Conservation (phyloP, 2,329 filamentous ascomycete species). For the Ophiocordyceps camponoti-leonardi region DNA sequence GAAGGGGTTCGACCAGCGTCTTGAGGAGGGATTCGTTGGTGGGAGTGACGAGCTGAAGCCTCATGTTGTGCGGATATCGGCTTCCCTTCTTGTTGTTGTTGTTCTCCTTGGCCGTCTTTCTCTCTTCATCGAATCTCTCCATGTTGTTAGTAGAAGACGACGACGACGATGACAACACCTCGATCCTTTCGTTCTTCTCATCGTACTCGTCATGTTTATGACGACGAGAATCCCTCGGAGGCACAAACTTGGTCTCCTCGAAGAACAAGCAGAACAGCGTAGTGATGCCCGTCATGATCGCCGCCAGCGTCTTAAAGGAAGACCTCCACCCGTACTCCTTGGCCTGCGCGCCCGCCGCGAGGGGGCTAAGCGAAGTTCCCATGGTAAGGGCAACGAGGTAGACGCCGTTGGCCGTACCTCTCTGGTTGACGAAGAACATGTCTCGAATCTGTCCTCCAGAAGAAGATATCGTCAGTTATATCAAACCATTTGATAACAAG, state of each 20-base stretch:
- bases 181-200: too few species aligned
- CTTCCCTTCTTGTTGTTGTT: not conserved
- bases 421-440: constrained; percentile 15
- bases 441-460: constrained; percentile 1
- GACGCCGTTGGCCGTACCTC: constrained; percentile 13
- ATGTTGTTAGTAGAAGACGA: too few species aligned
- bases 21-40: constrained; percentile 5
- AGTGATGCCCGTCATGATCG: constrained; percentile 1
- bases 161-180: not conserved
- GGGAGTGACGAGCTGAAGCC: constrained; percentile 5
- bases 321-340: constrained; percentile 8
- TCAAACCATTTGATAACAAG: too few species aligned
- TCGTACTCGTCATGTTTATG: too few species aligned
- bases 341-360: constrained; percentile 12
- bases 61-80: not conserved
- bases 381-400: constrained; percentile 15
- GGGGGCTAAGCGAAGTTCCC: constrained; percentile 12
- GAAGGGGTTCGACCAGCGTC: constrained; percentile 6
- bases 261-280: constrained; percentile 5
- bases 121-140: not conserved
- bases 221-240: too few species aligned
- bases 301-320: constrained; percentile 8
- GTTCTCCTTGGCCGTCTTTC: too few species aligned
- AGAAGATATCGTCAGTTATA: too few species aligned
- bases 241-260: constrained; percentile 13